Conservation (phyloP, 768 basidiomycete species). For the Pleurotus salmoneostramineus region DNA sequence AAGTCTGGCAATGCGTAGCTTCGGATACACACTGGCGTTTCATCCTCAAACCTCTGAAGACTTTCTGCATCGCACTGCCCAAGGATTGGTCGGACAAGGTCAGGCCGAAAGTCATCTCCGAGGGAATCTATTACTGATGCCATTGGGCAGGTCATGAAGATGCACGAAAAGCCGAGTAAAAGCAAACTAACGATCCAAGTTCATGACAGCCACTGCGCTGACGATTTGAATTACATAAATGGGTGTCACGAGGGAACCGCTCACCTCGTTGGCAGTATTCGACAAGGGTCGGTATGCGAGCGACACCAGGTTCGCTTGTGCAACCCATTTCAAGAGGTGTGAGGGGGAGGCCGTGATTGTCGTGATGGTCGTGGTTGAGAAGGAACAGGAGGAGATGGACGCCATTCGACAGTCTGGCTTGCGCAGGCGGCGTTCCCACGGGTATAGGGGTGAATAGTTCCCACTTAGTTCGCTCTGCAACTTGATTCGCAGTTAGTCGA, state of each 20-base stretch:
- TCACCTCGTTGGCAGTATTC: constrained; percentile 71
- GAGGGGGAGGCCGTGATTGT: not conserved
- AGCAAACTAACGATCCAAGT: not conserved
- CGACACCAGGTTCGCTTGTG: constrained; percentile 26
- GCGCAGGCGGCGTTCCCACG: not conserved
- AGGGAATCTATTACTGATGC: constrained; percentile 57
- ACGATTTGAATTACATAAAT: not conserved
- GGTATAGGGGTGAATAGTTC: not conserved
- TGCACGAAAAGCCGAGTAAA: not conserved
- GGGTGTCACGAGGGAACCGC: constrained; percentile 14
- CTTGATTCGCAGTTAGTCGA: too few species aligned
- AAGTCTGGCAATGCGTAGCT: not conserved
- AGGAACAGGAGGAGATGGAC: too few species aligned
- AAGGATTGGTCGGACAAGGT: constrained; percentile 69
- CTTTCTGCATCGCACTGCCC: constrained; percentile 70
- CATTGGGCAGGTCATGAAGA: not conserved
- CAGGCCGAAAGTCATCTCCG: constrained; percentile 58
- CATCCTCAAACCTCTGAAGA: constrained; percentile 62
- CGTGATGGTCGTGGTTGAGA: not conserved
- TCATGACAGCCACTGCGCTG: not conserved
- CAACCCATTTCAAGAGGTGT: constrained; percentile 22
- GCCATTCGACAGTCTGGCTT: too few species aligned
- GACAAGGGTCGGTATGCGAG: constrained; percentile 60
- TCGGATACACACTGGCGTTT: constrained; percentile 55
- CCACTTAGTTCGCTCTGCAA: too few species aligned